Evolutionary conservation across 2,329 filamentous ascomycete species (phyloP).

Genomic region (Cladosporium sp.): DNA sequence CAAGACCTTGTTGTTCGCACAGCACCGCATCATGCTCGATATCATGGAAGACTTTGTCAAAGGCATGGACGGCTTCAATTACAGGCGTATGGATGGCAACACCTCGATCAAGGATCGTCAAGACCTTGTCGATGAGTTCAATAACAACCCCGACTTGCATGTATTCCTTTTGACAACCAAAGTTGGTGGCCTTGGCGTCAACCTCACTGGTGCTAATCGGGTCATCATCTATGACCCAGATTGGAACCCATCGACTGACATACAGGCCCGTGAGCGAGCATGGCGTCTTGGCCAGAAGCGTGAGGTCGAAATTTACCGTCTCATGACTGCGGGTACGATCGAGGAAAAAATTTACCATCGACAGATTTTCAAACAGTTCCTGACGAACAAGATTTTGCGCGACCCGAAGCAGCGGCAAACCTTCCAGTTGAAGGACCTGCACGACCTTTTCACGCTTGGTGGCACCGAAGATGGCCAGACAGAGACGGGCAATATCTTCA

Average conservation of each 20-base stretch:
- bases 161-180: conserved; percentile 94
- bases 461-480: conserved; percentile 67
- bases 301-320: conserved; percentile 90
- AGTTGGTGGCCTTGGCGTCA: conserved; percentile 90
- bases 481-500: conserved; percentile 83
- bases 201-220: conserved; percentile 89
- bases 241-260: conserved; percentile 96
- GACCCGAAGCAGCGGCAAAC: conserved; percentile 92
- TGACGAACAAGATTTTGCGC: conserved; percentile 93
- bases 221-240: conserved; percentile 99
- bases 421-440: conserved; percentile 85
- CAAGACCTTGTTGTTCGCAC: conserved; percentile 90
- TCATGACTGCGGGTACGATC: conserved; percentile 98
- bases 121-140: conserved; percentile 88
- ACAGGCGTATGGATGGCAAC: conserved; percentile 88
- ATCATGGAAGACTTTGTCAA: conserved; percentile 83
- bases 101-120: conserved; percentile 90
- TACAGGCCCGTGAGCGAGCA: conserved; percentile 91
- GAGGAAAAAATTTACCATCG: conserved; percentile 99
- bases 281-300: conserved; percentile 95
- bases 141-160: conserved; percentile 74
- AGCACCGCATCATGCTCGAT: conserved; percentile 92
- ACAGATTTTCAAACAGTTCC: conserved; percentile 97
- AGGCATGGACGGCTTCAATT: conserved; percentile 69
- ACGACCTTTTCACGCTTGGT: conserved; percentile 85